These are phyloP conservation scores for Mitragyna speciosa DNA, from an alignment of 257 asterid species.

Conservation along the genomic window DNA sequence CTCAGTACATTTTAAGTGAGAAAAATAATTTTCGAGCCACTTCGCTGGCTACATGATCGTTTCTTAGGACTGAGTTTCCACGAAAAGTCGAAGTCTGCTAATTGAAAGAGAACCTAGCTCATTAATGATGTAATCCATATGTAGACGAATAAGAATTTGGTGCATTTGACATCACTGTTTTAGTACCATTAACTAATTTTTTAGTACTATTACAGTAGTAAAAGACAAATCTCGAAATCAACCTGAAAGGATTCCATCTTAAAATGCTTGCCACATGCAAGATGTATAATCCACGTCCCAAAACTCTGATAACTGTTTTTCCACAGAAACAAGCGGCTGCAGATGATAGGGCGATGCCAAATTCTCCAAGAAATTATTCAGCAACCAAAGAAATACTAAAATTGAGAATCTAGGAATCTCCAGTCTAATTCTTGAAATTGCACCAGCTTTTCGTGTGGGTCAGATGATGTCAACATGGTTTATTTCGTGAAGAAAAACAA, in stretches of 20 bases:
- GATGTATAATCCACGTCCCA: not conserved
- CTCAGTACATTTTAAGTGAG: too few relatives aligned
- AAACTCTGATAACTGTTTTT: not conserved
- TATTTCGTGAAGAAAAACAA: too few relatives aligned
- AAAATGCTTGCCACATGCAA: not conserved
- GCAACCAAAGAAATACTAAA: too few relatives aligned
- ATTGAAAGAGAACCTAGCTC: not conserved
- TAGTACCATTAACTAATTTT: not conserved
- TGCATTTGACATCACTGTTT: too few relatives aligned
- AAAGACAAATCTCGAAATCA: not conserved
- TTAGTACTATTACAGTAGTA: not conserved
- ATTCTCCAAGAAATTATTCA: too few relatives aligned
- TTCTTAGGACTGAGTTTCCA: not conserved
- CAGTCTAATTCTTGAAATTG: too few relatives aligned
- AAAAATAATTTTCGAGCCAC: not conserved
- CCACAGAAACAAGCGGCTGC: not conserved
- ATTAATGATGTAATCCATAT: slow-evolving; percentile 5
- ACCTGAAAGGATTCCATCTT: not conserved
- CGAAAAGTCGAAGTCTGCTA: not conserved
- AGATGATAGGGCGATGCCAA: not conserved
- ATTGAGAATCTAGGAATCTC: too few relatives aligned
- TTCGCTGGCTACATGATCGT: not conserved
- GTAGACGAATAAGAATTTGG: not conserved
- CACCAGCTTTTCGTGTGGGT: too few relatives aligned
- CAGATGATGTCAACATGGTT: too few relatives aligned